phyloP scores from a whole-genome alignment of 2,329 filamentous ascomycete species.

The Botrytis cinerea region DNA sequence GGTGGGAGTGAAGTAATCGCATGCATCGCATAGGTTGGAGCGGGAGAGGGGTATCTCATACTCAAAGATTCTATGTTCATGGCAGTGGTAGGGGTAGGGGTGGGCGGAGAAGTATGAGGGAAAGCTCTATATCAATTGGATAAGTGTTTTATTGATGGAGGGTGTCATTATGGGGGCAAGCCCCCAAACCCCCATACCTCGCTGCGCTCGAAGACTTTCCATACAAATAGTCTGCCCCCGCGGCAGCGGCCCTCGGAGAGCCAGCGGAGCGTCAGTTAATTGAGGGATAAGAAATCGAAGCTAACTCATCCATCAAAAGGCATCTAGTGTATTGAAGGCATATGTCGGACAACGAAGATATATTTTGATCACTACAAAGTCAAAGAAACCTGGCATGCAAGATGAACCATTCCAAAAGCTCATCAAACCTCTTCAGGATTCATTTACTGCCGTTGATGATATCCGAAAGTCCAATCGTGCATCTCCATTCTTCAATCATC shows the following conservation, averaged over 20 bases:
- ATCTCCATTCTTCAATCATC: conserved; percentile 73
- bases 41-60: background rate
- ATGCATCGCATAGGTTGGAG: background rate
- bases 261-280: background rate
- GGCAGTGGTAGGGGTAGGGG: background rate
- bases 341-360: conserved; percentile 88
- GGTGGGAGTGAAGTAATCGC: background rate
- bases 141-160: background rate
- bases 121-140: background rate
- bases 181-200: background rate
- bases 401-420: conserved; percentile 70
- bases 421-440: conserved; percentile 82
- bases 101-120: background rate
- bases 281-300: background rate
- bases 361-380: conserved; percentile 82
- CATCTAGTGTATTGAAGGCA: conserved; percentile 57
- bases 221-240: background rate
- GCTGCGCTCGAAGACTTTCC: background rate
- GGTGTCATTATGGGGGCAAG: background rate
- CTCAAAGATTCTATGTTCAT: background rate
- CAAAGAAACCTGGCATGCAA: conserved; percentile 81
- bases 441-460: conserved; percentile 75
- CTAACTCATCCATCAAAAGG: conserved; percentile 45
- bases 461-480: conserved; percentile 81
- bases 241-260: background rate